A percentile compares a stretch with the other conserved stretches of the same genome.
Conservation (phyloP, 176 grass and related monocot species). For the Aegilops speltoides region DNA sequence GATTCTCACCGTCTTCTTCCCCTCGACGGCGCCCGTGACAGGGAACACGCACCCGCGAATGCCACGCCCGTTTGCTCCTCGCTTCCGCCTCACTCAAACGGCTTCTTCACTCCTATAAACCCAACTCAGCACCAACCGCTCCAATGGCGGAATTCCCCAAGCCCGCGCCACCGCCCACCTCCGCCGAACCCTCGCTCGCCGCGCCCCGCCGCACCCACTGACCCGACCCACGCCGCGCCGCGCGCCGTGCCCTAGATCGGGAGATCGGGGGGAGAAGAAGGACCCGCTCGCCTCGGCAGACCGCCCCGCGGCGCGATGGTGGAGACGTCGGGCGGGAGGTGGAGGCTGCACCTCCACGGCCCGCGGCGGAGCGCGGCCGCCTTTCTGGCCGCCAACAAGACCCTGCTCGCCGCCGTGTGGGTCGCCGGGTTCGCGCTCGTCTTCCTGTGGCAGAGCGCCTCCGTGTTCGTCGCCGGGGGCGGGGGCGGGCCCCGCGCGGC, state of each 20-base stretch:
- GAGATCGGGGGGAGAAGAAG: constrained; percentile 2
- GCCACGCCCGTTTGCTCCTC: constrained; percentile 17
- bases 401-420: constrained; percentile 60
- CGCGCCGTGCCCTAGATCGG: constrained; percentile 26
- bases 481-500: constrained; percentile 1
- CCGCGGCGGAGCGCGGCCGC: constrained; percentile 39
- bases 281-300: too few relatives aligned
- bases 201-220: neutral
- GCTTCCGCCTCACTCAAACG: constrained; percentile 45
- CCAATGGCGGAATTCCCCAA: constrained; percentile 46
- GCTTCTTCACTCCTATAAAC: constrained; percentile 35
- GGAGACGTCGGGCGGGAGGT: constrained; percentile 36
- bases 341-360: constrained; percentile 36
- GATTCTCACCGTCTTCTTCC: constrained; percentile 30
- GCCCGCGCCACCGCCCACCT: neutral
- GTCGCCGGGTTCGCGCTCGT: constrained; percentile 61
- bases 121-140: constrained; percentile 11
- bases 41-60: constrained; percentile 18
- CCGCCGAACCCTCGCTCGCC: neutral
- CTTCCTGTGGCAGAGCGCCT: constrained; percentile 74
- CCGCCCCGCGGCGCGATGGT: constrained; percentile 32
- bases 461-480: constrained; percentile 15
- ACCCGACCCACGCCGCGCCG: constrained; percentile 3
- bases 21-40: neutral
- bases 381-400: constrained; percentile 52